Percentiles rank a stretch among this genome's conserved stretches.
phyloP scores from a whole-genome alignment of 805 yeast species.

The Huiozyma sinensis region DNA sequence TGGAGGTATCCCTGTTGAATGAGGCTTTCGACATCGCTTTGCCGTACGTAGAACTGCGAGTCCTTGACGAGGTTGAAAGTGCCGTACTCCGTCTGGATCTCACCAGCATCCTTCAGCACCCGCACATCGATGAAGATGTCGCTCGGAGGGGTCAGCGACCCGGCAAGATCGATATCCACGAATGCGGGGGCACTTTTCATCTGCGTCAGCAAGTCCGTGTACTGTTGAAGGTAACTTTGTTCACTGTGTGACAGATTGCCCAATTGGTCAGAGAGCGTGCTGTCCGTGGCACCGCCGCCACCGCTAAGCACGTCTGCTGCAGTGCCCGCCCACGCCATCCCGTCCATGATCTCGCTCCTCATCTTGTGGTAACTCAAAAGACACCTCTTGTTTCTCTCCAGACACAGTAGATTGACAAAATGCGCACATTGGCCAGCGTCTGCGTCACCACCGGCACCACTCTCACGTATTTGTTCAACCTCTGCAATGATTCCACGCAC shows the following conservation, averaged over 20 bases:
- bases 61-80: slow-evolving; percentile 87
- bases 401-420: slow-evolving; percentile 49
- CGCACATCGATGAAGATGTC: slow-evolving; percentile 91
- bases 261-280: slow-evolving; percentile 8
- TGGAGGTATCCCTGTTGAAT: slow-evolving; percentile 91
- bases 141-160: slow-evolving; percentile 81
- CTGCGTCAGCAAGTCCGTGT: slow-evolving; percentile 60
- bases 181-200: slow-evolving; percentile 57
- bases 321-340: slow-evolving; percentile 57
- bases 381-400: slow-evolving; percentile 86
- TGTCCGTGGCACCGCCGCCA: not conserved
- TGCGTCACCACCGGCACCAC: slow-evolving; percentile 23
- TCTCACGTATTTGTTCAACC: slow-evolving; percentile 41
- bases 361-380: slow-evolving; percentile 70
- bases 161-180: slow-evolving; percentile 77
- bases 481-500: slow-evolving; percentile 66
- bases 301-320: slow-evolving; percentile 23
- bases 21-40: slow-evolving; percentile 85
- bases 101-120: slow-evolving; percentile 90
- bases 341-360: slow-evolving; percentile 57
- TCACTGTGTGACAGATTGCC: slow-evolving; percentile 65
- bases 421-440: slow-evolving; percentile 50
- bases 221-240: slow-evolving; percentile 62
- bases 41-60: slow-evolving; percentile 88
- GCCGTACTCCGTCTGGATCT: slow-evolving; percentile 94